Percentiles rank a stretch among this genome's conserved stretches.
phyloP scores from a whole-genome alignment of 768 basidiomycete species.

The Psilocybe subaeruginosa region DNA sequence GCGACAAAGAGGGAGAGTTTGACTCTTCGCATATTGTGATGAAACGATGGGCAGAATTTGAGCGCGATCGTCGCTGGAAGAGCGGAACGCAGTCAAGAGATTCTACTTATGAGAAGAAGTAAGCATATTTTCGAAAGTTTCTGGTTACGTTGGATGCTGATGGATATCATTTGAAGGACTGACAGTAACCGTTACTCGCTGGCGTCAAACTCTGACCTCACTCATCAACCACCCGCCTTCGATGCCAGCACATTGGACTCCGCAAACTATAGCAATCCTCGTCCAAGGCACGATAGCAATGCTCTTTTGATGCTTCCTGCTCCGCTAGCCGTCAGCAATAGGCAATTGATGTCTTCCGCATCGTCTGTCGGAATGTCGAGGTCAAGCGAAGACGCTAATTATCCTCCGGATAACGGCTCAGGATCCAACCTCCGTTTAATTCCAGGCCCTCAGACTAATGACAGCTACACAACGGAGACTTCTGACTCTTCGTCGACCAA shows the following conservation, averaged over 20 bases:
- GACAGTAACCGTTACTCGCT: conserved; percentile 70
- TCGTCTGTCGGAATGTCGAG: conserved; percentile 47
- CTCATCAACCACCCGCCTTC: conserved; percentile 53
- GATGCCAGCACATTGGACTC: conserved; percentile 70
- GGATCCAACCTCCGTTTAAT: conserved; percentile 46
- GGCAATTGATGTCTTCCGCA: conserved; percentile 52
- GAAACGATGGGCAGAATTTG: conserved; percentile 99
- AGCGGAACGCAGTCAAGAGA: conserved; percentile 84
- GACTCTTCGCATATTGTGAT: conserved; percentile 96
- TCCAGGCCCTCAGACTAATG: conserved; percentile 41
- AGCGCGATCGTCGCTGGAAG: conserved; percentile 94
- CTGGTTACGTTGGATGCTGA: conserved; percentile 7
- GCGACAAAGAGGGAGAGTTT: conserved; percentile 97
- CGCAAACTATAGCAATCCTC: conserved; percentile 40
- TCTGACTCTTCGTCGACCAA: conserved; percentile 34
- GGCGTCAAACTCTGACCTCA: conserved; percentile 78
- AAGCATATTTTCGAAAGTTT: conserved; percentile 29
- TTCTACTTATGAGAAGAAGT: conserved; percentile 77
- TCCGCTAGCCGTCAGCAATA: conserved; percentile 61
- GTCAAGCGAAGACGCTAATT: conserved; percentile 50
- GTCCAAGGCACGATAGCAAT: conserved; percentile 70
- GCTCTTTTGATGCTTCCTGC: conserved; percentile 76
- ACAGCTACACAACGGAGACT: conserved; percentile 39
- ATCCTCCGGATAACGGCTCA: conserved; percentile 41
- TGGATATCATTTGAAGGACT: conserved; percentile 27